Percentiles rank a stretch among this genome's conserved stretches.
These are phyloP conservation scores for Xerocomellus chrysenteron DNA, from an alignment of 768 basidiomycete species.

Conservation along the genomic window DNA sequence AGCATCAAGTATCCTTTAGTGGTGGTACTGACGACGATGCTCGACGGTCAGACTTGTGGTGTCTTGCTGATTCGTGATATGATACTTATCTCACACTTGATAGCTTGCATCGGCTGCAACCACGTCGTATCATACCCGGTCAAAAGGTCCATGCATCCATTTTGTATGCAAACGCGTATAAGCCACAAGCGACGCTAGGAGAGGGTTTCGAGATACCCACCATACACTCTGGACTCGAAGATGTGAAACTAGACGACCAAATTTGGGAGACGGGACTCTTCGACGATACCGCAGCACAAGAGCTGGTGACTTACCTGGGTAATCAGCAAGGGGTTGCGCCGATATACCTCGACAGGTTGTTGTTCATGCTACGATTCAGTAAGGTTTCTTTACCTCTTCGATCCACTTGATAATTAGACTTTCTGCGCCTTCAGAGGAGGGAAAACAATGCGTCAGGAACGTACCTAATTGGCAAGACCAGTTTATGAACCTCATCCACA, in stretches of 20 bases:
- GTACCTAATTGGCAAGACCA: constrained; percentile 5
- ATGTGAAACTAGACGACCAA: neutral
- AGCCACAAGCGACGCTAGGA: constrained; percentile 13
- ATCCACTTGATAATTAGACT: neutral
- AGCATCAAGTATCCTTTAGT: too few relatives aligned
- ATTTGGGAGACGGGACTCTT: constrained; percentile 21
- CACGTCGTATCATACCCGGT: neutral
- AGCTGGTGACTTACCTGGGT: constrained; percentile 5
- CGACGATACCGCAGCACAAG: constrained; percentile 10
- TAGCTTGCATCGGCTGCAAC: constrained; percentile 7
- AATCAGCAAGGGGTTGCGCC: constrained; percentile 13
- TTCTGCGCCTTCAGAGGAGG: constrained; percentile 3
- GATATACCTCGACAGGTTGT: neutral
- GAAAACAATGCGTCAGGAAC: constrained; percentile 14
- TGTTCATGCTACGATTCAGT: constrained; percentile 6
- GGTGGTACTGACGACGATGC: too few relatives aligned
- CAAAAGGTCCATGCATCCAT: constrained; percentile 18
- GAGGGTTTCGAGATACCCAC: constrained; percentile 20
- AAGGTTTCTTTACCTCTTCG: neutral
- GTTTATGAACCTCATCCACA: constrained; percentile 4
- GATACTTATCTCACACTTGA: too few relatives aligned
- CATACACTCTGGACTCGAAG: too few relatives aligned
- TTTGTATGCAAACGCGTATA: constrained; percentile 16
- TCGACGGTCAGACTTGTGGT: too few relatives aligned
- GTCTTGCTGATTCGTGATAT: too few relatives aligned